phyloP scores from a whole-genome alignment of 2,329 filamentous ascomycete species.

The Lecanicillium sp. region DNA sequence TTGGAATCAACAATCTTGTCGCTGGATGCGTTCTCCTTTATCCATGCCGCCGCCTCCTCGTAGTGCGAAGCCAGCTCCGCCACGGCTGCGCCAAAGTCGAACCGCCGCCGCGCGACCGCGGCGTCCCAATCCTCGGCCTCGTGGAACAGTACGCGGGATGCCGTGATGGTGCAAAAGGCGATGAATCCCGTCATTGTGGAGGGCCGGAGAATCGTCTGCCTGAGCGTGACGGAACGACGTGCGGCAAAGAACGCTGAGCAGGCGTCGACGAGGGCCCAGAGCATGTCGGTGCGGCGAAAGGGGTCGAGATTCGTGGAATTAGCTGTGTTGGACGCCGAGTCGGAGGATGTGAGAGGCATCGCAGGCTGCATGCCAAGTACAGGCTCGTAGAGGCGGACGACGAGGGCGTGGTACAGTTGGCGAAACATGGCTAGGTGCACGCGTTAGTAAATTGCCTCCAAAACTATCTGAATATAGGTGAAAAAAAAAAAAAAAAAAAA shows the following conservation, averaged over 20 bases:
- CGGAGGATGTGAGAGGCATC: too few relatives aligned
- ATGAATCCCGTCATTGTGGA: constrained; percentile 10
- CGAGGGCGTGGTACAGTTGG: constrained; percentile 21
- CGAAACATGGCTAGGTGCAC: constrained; percentile 9
- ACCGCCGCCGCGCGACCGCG: neutral
- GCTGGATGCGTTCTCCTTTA: neutral
- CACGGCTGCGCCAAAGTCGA: constrained; percentile 1
- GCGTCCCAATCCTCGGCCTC: constrained; percentile 10
- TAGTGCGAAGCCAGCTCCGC: neutral
- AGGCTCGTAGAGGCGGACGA: constrained; percentile 27
- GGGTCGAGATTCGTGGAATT: neutral
- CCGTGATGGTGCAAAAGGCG: constrained; percentile 3
- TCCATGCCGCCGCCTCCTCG: constrained; percentile 6
- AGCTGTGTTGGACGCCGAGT: neutral
- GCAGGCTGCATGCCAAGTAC: constrained; percentile 21
- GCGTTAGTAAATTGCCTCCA: too few relatives aligned
- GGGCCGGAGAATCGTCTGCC: neutral
- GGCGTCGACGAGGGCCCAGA: constrained; percentile 8
- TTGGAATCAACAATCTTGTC: neutral
- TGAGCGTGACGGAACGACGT: neutral
- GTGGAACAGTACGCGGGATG: constrained; percentile 9
- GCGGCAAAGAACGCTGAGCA: neutral
- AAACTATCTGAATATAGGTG: neutral
- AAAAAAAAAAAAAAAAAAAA: neutral
- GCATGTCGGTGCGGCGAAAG: constrained; percentile 9